Conservation (phyloP, 2,329 filamentous ascomycete species). For the Venturia carpophila region DNA sequence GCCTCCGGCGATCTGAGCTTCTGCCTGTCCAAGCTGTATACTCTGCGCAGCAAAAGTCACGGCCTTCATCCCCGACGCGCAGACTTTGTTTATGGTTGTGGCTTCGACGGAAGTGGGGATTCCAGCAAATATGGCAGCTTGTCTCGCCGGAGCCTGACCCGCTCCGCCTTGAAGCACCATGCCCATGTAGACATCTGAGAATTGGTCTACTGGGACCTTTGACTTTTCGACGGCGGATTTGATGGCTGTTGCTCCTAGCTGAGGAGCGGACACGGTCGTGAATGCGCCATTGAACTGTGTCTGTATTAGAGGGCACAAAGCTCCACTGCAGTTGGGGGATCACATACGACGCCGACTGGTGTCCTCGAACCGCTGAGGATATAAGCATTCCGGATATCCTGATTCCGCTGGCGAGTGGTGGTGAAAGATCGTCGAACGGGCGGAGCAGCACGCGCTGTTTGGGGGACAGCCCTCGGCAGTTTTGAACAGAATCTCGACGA, state of each 20-base stretch:
- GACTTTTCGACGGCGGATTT: slow-evolving; percentile 85
- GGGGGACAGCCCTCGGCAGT: neutral
- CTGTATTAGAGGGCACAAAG: neutral
- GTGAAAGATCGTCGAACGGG: slow-evolving; percentile 14
- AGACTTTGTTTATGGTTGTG: slow-evolving; percentile 96
- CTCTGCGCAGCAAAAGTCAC: slow-evolving; percentile 86
- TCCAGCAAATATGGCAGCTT: slow-evolving; percentile 83
- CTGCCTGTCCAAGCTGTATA: slow-evolving; percentile 82
- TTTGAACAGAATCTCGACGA: neutral
- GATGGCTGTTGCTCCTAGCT: slow-evolving; percentile 84
- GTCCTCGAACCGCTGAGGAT: slow-evolving; percentile 87
- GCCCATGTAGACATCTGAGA: slow-evolving; percentile 95
- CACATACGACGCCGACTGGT: slow-evolving; percentile 71
- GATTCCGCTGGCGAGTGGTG: slow-evolving; percentile 8
- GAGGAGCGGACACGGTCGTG: slow-evolving; percentile 71
- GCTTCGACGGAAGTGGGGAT: slow-evolving; percentile 76
- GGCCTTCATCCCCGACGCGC: slow-evolving; percentile 88
- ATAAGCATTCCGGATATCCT: slow-evolving; percentile 59
- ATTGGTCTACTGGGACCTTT: slow-evolving; percentile 67
- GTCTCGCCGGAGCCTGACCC: slow-evolving; percentile 85
- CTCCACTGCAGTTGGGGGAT: neutral
- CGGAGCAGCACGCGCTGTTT: slow-evolving; percentile 2
- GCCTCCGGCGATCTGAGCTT: slow-evolving; percentile 84
- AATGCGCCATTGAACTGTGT: slow-evolving; percentile 88
- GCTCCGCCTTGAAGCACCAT: slow-evolving; percentile 80